phyloP scores from a whole-genome alignment of 352 stramenopile genomes.

The Globisporangium emineosum region DNA sequence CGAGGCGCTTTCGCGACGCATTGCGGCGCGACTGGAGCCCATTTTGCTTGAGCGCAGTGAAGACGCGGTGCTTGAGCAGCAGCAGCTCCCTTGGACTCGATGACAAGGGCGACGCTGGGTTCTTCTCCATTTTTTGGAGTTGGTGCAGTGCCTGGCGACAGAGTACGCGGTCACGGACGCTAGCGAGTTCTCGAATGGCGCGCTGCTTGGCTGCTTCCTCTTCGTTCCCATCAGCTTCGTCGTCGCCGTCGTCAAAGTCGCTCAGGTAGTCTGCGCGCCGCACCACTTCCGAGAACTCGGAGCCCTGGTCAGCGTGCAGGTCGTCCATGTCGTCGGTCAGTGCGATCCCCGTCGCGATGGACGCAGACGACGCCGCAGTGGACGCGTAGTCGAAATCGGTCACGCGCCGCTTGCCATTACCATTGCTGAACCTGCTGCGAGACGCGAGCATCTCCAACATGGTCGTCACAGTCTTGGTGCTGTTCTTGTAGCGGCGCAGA shows the following conservation, averaged over 20 bases:
- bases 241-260: conserved; percentile 23
- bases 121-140: background rate
- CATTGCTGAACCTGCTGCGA: background rate
- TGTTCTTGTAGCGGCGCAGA: conserved; percentile 2
- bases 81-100: background rate
- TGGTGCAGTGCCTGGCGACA: conserved; percentile 29
- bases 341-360: conserved; percentile 14
- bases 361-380: conserved; percentile 27
- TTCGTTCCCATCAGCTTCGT: conserved; percentile 2
- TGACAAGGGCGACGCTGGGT: background rate
- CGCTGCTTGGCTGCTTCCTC: background rate
- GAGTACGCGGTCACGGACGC: conserved; percentile 16
- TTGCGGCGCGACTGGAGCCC: conserved; percentile 25
- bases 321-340: conserved; percentile 31
- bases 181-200: conserved; percentile 7
- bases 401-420: background rate
- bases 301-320: conserved; percentile 45
- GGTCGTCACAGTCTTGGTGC: background rate
- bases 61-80: conserved; percentile 29
- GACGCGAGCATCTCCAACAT: background rate
- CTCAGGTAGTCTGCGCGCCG: conserved; percentile 47
- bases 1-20: conserved; percentile 34
- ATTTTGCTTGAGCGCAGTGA: conserved; percentile 20
- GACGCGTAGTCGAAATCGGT: conserved; percentile 55
- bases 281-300: conserved; percentile 54